phyloP scores from a whole-genome alignment of 306 rosid species.

The Dalbergia cochinchinensis region DNA sequence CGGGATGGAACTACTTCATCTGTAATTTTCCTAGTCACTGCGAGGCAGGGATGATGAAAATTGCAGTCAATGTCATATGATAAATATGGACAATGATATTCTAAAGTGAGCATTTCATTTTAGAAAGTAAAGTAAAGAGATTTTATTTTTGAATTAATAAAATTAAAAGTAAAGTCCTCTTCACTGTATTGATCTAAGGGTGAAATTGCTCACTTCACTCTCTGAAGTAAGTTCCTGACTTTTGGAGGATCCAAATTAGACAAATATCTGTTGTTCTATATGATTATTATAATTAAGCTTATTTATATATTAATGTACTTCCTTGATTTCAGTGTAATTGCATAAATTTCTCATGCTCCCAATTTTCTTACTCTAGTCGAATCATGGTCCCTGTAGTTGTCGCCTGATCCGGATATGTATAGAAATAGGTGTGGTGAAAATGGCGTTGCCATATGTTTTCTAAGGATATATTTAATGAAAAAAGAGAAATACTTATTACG shows the following conservation, averaged over 20 bases:
- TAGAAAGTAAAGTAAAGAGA: too few species aligned
- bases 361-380: background rate
- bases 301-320: background rate
- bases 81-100: too few species aligned
- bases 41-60: conserved; percentile 53
- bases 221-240: too few species aligned
- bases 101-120: too few species aligned
- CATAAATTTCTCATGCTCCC: background rate
- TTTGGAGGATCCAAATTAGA: too few species aligned
- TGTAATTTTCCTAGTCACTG: conserved; percentile 58
- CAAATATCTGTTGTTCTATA: background rate
- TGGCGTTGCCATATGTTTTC: background rate
- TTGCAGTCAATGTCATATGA: conserved; percentile 51
- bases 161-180: too few species aligned
- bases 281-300: background rate
- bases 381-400: background rate
- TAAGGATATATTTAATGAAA: too few species aligned
- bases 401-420: background rate
- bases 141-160: too few species aligned
- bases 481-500: too few species aligned
- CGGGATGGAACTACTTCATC: conserved; percentile 55
- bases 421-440: background rate
- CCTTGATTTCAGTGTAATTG: background rate
- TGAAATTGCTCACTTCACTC: too few species aligned
- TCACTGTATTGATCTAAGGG: too few species aligned